Base-by-base conservation (phyloP, 495 filamentous ascomycete species). In the Daldinia vernicosa region DNA sequence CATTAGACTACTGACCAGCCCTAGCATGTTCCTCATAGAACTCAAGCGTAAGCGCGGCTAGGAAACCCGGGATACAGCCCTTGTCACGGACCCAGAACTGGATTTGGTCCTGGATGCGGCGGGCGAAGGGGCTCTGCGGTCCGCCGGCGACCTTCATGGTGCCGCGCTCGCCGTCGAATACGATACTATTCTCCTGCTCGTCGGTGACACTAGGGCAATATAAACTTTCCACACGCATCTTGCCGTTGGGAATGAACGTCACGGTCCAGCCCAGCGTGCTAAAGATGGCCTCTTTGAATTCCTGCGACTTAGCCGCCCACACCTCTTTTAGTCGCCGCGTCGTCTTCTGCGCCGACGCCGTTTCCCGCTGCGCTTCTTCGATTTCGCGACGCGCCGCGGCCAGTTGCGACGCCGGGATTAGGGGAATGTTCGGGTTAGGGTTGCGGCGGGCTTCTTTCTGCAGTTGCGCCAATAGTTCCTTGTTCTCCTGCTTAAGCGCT, bases 121-220 rank as follows among this genome's bases (percentile, higher is more conserved):
- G 81, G 26, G 93, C 95, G 80, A 99, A 99, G 28, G 85, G 84
- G 74, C 91, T 94, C 73, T 93, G 88, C 4, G 93, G 92, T 0
- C 95, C 95, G 5, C 95, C 95, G 15, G 89, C 90, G 65, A 98
- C 91, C 83, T 98, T 98, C 95, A 99, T 99, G 24, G 93, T 97
- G 27, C 95, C 90, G 67, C 91, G 91, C 79, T 98, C 95, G 24
- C 95, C 96, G 81, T 99, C 95, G 80, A 99, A 98, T 1, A 97
- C 88, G 66, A 99, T 97, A 53, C 90, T 93, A 69, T 95, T 96
- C 84, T 93, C 92, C 77, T 92, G 86, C 76, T 92, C 89, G 45
- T 87, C 89, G 40, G 87, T 88, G 8, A 79, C 63, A 4, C 86
- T 88, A 0, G 92, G 88, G 71, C 90, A 90, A 75, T 93, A 94